Evolutionary conservation across 257 asterid species (phyloP).

Genomic region (Rauvolfia tetraphylla): DNA sequence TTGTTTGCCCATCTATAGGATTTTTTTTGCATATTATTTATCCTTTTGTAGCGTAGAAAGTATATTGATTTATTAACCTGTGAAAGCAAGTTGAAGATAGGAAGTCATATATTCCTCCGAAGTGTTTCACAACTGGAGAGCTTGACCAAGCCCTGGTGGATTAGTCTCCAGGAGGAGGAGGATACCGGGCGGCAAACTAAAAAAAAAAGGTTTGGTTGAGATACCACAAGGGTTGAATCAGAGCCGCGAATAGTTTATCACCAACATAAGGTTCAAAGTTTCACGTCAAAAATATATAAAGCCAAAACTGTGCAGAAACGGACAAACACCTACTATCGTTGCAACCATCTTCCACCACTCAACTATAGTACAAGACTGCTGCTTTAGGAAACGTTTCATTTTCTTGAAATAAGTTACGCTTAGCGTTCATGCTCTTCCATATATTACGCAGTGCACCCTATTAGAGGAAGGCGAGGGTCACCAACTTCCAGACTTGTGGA

Average conservation of each 20-base stretch:
- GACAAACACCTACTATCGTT: background rate
- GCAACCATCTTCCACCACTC: background rate
- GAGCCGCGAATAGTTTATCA: slow-evolving; percentile 21
- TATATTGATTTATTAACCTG: too few species aligned
- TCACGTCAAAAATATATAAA: background rate
- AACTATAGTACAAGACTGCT: background rate
- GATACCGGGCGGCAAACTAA: too few species aligned
- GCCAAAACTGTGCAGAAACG: slow-evolving; percentile 1
- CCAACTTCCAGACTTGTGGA: too few species aligned
- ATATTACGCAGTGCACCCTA: background rate
- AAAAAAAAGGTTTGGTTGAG: background rate
- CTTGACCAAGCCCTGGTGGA: too few species aligned
- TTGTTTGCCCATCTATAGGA: too few species aligned
- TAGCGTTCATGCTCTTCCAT: too few species aligned
- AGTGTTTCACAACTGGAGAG: too few species aligned
- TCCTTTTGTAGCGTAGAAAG: too few species aligned
- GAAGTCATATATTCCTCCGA: too few species aligned
- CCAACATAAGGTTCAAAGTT: slow-evolving; percentile 16
- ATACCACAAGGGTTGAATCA: background rate
- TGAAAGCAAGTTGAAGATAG: too few species aligned
- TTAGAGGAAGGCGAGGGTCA: background rate
- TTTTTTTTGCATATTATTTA: too few species aligned
- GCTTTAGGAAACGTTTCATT: background rate
- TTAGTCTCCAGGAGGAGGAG: too few species aligned
- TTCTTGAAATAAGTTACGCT: background rate